Conservation (phyloP, 2,329 filamentous ascomycete species). For the Chaetomium sp. region DNA sequence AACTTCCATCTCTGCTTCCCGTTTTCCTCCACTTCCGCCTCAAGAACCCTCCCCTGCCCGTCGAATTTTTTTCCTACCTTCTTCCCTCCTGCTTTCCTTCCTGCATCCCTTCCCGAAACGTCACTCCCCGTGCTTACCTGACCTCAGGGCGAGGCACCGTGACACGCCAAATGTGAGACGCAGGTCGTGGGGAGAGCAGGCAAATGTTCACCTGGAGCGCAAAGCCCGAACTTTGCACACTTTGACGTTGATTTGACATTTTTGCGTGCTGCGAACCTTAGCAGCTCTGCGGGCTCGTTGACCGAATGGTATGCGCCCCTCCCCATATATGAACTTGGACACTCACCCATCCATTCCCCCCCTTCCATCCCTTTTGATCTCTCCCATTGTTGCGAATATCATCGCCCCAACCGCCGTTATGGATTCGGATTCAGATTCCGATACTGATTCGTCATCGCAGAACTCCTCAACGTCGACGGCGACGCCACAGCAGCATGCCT, state of each 20-base stretch:
- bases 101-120: neutral
- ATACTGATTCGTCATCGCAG: constrained; percentile 31
- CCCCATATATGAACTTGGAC: too few relatives aligned
- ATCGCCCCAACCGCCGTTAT: neutral
- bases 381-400: neutral
- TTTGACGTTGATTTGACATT: constrained; percentile 21
- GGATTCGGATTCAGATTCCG: constrained; percentile 9
- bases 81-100: neutral
- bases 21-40: constrained; percentile 4
- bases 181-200: constrained; percentile 5
- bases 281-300: constrained; percentile 22
- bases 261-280: constrained; percentile 23
- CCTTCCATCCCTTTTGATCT: neutral
- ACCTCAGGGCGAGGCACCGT: constrained; percentile 3
- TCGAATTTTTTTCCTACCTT: constrained; percentile 8
- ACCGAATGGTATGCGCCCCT: constrained; percentile 23
- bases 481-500: constrained; percentile 64
- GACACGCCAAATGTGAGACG: constrained; percentile 22
- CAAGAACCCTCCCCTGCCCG: constrained; percentile 10
- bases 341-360: neutral
- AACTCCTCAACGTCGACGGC: constrained; percentile 67
- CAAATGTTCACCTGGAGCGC: constrained; percentile 28
- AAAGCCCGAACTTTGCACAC: constrained; percentile 14
- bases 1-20: neutral
- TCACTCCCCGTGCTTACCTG: constrained; percentile 7